Percentiles rank a stretch among this genome's conserved stretches.
These are phyloP conservation scores for Phytophthora fragariaefolia DNA, from an alignment of 352 stramenopile species.

Conservation along the genomic window DNA sequence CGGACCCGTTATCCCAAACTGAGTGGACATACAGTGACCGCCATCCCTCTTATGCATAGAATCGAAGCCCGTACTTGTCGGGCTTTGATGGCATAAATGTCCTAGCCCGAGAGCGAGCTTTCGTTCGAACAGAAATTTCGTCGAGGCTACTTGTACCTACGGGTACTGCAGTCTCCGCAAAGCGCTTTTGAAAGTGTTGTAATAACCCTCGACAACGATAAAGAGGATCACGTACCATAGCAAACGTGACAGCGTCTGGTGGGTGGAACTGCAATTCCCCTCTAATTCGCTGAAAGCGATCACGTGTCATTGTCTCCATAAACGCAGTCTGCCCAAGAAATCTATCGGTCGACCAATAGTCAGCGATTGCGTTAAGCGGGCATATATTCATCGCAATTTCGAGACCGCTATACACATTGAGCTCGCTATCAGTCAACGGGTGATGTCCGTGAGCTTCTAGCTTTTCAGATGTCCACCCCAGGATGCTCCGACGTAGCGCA, in stretches of 20 bases:
- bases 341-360: conserved; percentile 6
- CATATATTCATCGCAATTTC: conserved; percentile 23
- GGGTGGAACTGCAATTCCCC: neutral
- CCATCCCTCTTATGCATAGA: neutral
- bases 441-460: neutral
- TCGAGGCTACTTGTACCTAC: neutral
- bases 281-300: neutral
- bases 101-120: neutral
- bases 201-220: neutral
- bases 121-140: neutral
- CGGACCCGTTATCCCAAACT: neutral
- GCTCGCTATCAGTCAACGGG: conserved; percentile 2
- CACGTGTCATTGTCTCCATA: neutral
- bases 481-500: conserved; percentile 7
- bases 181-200: neutral
- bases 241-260: neutral
- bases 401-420: conserved; percentile 12
- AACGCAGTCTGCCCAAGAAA: neutral
- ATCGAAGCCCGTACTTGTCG: neutral
- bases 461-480: conserved; percentile 1
- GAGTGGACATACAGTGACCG: neutral
- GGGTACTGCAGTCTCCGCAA: neutral
- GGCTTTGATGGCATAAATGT: neutral
- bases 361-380: conserved; percentile 3
- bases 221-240: neutral